Percentiles rank a stretch among this genome's conserved stretches.
Evolutionary conservation across 2,329 filamentous ascomycete genomes (phyloP).

Genomic region (Epichloe sp.): DNA sequence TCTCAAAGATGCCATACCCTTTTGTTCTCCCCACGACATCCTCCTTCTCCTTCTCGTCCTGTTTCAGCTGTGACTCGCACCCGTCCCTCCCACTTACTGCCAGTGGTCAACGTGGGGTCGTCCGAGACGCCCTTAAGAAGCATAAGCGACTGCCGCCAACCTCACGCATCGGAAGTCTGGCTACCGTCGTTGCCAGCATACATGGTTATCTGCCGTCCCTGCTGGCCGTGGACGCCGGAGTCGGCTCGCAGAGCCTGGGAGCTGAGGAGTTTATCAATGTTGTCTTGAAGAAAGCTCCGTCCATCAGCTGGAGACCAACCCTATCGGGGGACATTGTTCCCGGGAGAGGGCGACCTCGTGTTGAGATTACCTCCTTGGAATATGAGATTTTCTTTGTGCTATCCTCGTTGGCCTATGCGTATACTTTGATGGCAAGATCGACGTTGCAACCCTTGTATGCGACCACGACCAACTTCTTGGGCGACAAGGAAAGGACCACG

Average conservation of each 20-base stretch:
- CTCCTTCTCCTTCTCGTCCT: slow-evolving; percentile 66
- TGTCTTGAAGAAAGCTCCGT: slow-evolving; percentile 44
- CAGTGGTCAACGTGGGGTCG: slow-evolving; percentile 70
- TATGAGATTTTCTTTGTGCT: slow-evolving; percentile 74
- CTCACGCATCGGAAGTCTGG: slow-evolving; percentile 58
- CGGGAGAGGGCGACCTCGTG: slow-evolving; percentile 50
- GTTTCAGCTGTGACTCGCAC: slow-evolving; percentile 67
- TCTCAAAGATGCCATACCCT: slow-evolving; percentile 65
- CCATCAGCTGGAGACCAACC: slow-evolving; percentile 76
- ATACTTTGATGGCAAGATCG: slow-evolving; percentile 59
- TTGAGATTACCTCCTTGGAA: slow-evolving; percentile 60
- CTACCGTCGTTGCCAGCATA: slow-evolving; percentile 54
- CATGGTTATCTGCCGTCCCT: slow-evolving; percentile 76
- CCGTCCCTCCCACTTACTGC: slow-evolving; percentile 75
- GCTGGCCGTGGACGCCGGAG: slow-evolving; percentile 59
- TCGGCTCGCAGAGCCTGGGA: slow-evolving; percentile 34
- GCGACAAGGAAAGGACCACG: slow-evolving; percentile 51
- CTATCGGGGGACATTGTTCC: slow-evolving; percentile 50
- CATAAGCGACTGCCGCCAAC: slow-evolving; percentile 72
- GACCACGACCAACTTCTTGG: slow-evolving; percentile 45
- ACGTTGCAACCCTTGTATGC: slow-evolving; percentile 63
- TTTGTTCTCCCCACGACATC: slow-evolving; percentile 86
- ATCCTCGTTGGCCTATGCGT: slow-evolving; percentile 61
- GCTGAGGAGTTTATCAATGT: slow-evolving; percentile 52
- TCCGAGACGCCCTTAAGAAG: slow-evolving; percentile 73